Evolutionary conservation across 2,329 filamentous ascomycete genomes (phyloP).

Genomic region (Pochonia chlamydosporia): DNA sequence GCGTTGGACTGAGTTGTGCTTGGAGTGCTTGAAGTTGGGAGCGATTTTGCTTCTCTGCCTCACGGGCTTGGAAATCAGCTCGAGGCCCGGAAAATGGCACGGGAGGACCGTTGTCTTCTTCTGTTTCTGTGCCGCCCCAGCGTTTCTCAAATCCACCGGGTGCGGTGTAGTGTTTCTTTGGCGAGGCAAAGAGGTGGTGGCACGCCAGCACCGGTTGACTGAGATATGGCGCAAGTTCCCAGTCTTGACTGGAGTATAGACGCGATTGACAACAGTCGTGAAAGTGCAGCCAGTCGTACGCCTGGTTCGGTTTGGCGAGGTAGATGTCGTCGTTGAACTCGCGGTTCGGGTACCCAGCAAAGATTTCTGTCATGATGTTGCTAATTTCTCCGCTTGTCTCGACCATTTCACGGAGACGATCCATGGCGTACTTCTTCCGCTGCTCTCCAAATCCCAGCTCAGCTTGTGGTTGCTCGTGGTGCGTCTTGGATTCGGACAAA

Average conservation of each 20-base stretch:
- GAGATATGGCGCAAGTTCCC: constrained; percentile 85
- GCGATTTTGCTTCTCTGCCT: constrained; percentile 73
- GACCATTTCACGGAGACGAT: constrained; percentile 67
- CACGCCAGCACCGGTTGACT: constrained; percentile 83
- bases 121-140: constrained; percentile 32
- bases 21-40: constrained; percentile 70
- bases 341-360: constrained; percentile 77
- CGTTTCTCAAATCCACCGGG: constrained; percentile 35
- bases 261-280: constrained; percentile 77
- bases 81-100: constrained; percentile 75
- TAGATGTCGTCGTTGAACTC: constrained; percentile 91
- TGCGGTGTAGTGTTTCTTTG: constrained; percentile 42
- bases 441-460: constrained; percentile 68
- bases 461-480: constrained; percentile 48
- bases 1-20: constrained; percentile 60
- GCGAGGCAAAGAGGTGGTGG: constrained; percentile 82
- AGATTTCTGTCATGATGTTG: constrained; percentile 76
- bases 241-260: constrained; percentile 80
- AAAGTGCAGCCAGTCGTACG: constrained; percentile 95
- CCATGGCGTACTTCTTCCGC: constrained; percentile 65
- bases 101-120: constrained; percentile 44
- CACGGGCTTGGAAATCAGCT: constrained; percentile 75
- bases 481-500: constrained; percentile 34
- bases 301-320: constrained; percentile 78
- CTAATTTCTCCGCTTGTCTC: constrained; percentile 75